A percentile compares a stretch with the other conserved stretches of the same genome.
Evolutionary conservation across 2,329 filamentous ascomycete species (phyloP).

Genomic region (Alternaria consortialis): DNA sequence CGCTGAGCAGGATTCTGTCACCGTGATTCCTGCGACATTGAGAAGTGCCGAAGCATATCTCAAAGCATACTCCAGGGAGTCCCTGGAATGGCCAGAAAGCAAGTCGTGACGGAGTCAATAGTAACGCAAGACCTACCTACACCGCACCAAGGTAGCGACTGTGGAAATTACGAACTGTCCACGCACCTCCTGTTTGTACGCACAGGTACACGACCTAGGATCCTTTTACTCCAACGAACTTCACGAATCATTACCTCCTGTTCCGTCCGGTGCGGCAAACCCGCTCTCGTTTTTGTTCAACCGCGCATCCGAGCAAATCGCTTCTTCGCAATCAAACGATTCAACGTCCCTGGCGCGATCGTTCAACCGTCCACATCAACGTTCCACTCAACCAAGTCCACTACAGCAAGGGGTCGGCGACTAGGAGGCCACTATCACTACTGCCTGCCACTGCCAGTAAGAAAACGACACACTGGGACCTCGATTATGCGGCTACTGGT

Average conservation of each 20-base stretch:
- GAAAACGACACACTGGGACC: conserved; percentile 4
- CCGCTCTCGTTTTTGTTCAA: conserved; percentile 9
- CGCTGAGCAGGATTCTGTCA: conserved; percentile 6
- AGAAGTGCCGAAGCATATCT: neutral
- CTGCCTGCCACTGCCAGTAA: neutral
- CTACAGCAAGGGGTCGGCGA: conserved; percentile 12
- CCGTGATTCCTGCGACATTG: conserved; percentile 5
- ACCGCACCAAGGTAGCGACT: neutral
- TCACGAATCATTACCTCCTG: conserved; percentile 7
- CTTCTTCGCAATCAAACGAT: neutral
- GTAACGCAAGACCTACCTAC: neutral
- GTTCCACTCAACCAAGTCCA: neutral
- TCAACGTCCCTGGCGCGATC: neutral
- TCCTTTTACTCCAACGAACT: conserved; percentile 1
- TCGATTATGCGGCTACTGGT: conserved; percentile 16
- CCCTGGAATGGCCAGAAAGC: neutral
- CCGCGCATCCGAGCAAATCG: conserved; percentile 6
- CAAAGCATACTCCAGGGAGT: neutral
- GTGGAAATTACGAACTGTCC: conserved; percentile 7
- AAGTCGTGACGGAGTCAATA: neutral
- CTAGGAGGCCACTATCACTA: conserved; percentile 8
- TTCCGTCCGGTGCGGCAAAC: conserved; percentile 9
- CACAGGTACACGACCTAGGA: conserved; percentile 6
- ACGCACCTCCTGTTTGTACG: conserved; percentile 9
- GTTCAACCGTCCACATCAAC: conserved; percentile 13